Evolutionary conservation across 2,329 filamentous ascomycete species (phyloP), one percentile per base, ranked within the genome.

Genomic region (Hypoxylon sp.): DNA sequence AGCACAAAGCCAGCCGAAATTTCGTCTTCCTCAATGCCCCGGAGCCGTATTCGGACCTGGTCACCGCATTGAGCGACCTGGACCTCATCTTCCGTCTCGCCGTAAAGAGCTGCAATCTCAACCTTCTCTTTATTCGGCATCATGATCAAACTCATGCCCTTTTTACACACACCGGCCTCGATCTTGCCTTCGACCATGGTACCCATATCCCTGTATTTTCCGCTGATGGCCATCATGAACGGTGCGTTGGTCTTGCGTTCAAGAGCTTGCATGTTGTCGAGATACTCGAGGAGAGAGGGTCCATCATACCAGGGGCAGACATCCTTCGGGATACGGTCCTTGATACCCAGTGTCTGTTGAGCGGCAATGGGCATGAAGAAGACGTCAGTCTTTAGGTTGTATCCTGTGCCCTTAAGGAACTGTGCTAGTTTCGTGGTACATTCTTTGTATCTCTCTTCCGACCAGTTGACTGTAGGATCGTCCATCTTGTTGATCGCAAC

Each of bases 401-500:
- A 98, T 27, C 95, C 95, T 10, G 97, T 92, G 59, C 90, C 92
- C 84, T 97, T 97, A 70, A 99, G 84, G 86, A 97, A 98, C 73
- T 91, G 88, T 14, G 90, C 81, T 55, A 99, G 89, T 85, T 98
- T 99, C 73, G 90, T 90, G 2, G 90, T 95, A 82, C 96, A 99
- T 83, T 99, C 96, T 77, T 93, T 91, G 85, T 94, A 99, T 63
- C 96, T 91, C 44, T 93, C 92, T 76, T 98, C 90, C 61, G 92
- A 96, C 97, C 97, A 99, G 78, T 97, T 89, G 57, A 99, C 97
- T 2, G 96, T 99, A 10, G 91, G 86, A 79, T 99, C 96, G 79
- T 99, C 96, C 97, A 99, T 99, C 87, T 99, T 99, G 89, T 99
- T 99, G 79, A 98, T 95, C 59, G 88, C 96, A 31, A 99, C 91